Evolutionary conservation across 2,329 filamentous ascomycete species (phyloP), one percentile per base, ranked within the genome.

Genomic region (Fusarium kyushuense): DNA sequence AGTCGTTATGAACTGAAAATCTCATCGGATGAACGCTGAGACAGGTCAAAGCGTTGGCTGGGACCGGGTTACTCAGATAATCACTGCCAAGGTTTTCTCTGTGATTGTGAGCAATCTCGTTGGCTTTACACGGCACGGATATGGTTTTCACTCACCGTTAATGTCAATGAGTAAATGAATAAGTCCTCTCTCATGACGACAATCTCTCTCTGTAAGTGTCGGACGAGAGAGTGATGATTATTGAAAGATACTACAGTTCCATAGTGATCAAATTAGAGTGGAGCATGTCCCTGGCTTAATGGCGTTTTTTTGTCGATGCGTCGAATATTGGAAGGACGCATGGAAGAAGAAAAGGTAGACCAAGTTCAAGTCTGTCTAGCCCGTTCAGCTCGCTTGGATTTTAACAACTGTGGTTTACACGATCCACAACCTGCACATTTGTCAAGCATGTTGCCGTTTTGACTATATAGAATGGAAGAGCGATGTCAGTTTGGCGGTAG

Each of bases 251-350:
- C 32, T 40, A 41, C 32, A 27, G 40, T 58, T 25, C 46, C 32
- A 41, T n/a, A 17, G 54, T 60, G 56, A 40, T 51, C 38, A 45
- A 46, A 63, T 40, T 33, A 47, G 48, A 42, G 56, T 43, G 49
- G 49, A 38, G 41, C 27, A 32, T 51, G 41, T n/a, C 38, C 38
- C 27, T 11, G 38, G 23, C 27, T 40, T 40, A 41, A 64, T 59
- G 49, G 54, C 54, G 40, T 35, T 56, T 53, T 53, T 19, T 36
- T 49, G 46, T 54, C 38, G 33, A 63, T 65, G 55, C 33, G 48
- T 58, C 40, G 54, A 70, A 67, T 46, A 41, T 63, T 73, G 41
- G 71, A 72, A 70, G 71, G 48, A 47, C 33, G 58, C 27, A 32
- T 68, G 23, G 58, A 65, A 70, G 54, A 61, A 73, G 47, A 54